Base-by-base conservation (phyloP, 495 filamentous ascomycete species). In the Aspergillus saccharolyticus region DNA sequence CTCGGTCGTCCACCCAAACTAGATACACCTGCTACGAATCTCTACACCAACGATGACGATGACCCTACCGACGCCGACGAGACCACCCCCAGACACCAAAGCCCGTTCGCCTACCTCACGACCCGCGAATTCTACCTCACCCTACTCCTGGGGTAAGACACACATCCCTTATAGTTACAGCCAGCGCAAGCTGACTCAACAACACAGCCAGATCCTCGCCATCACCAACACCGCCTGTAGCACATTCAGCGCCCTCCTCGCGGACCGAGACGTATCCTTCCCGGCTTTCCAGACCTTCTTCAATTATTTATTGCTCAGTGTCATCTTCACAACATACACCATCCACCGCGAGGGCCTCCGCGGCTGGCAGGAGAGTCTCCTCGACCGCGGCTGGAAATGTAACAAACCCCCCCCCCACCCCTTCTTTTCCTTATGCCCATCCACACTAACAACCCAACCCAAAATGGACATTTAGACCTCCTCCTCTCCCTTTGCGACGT, bases 271-370 rank as follows among this genome's bases (percentile, higher is more conserved):
- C 22, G 94, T 89, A 56, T 89, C 83, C 24, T 95, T 98, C 64
- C 94, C 94, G n/a, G 91, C 94, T 42, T 96, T 97, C 75, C 94
- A 98, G 74, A 91, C 89, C 4, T 84, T 97, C 64, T 91, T 96
- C 78, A 96, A 90, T 70, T 98, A 98, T 70, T 80, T 88, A 15
- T 72, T 96, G n/a, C 78, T 98, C 39, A 87, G 86, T 25, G 57
- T 89, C 20, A 80, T 96, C 56, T 98, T 94, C 74, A 86, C 91
- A 17, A 82, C 85, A 12, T 87, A 86, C 68, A 92, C 91, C 1
- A 72, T 96, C 17, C 92, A 95, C 76, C 78, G 78, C 46, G 90
- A 93, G 68, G 94, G 94, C 24, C 75, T 82, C 64, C 87, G 85
- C 65, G 80, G 81, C 62, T 96, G 86, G 78, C 63, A 78, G 54